These are phyloP conservation scores for Nannochloris sp. DNA, from an alignment of 139 green algal genomes.

Conservation along the genomic window DNA sequence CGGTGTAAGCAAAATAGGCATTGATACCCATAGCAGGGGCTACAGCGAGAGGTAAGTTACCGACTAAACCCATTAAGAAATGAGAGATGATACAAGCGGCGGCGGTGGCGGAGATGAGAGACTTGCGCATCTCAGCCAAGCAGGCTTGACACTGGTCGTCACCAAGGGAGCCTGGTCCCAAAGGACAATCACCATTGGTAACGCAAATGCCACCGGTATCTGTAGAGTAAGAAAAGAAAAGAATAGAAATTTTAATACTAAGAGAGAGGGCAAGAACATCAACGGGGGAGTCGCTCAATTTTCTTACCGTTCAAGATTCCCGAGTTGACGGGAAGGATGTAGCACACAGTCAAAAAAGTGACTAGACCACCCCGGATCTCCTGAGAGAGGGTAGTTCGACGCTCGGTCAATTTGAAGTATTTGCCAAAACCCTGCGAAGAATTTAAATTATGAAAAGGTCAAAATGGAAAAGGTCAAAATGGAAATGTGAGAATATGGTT, in stretches of 20 bases:
- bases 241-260: not conserved
- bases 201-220: slow-evolving; percentile 23
- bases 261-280: not conserved
- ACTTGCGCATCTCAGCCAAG: slow-evolving; percentile 2
- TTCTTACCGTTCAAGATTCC: not conserved
- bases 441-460: not conserved
- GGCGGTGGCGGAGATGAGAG: slow-evolving; percentile 35
- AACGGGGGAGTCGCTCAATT: not conserved
- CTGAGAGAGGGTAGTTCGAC: slow-evolving; percentile 20
- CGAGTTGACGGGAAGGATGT: slow-evolving; percentile 37
- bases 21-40: slow-evolving; percentile 53
- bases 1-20: slow-evolving; percentile 68
- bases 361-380: slow-evolving; percentile 33
- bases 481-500: too few species aligned
- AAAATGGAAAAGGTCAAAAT: not conserved
- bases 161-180: not conserved
- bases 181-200: slow-evolving; percentile 4
- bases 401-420: slow-evolving; percentile 35
- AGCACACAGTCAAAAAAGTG: slow-evolving; percentile 17
- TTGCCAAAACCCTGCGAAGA: slow-evolving; percentile 13
- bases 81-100: slow-evolving; percentile 24
- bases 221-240: too few species aligned
- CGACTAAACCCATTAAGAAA: slow-evolving; percentile 42
- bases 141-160: slow-evolving; percentile 11
- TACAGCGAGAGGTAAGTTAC: slow-evolving; percentile 37